phyloP scores from a whole-genome alignment of 768 basidiomycete genomes.

The Mycena sanguinolenta region DNA sequence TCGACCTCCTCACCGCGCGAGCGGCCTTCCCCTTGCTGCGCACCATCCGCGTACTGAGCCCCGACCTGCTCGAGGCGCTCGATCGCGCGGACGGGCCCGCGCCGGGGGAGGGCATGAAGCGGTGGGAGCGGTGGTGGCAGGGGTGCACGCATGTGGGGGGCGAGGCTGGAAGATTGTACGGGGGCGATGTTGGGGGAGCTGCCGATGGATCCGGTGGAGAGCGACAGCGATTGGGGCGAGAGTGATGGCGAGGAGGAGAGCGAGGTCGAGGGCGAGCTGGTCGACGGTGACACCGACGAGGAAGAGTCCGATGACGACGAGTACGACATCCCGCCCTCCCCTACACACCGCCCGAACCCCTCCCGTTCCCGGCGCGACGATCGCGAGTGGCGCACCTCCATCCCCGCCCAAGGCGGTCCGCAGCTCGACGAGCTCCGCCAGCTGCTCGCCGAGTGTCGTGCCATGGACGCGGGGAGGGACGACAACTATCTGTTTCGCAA shows the following conservation, averaged over 20 bases:
- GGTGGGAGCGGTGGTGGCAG: slow-evolving; percentile 82
- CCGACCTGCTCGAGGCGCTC: slow-evolving; percentile 67
- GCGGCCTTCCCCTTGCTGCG: slow-evolving; percentile 75
- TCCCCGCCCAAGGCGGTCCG: slow-evolving; percentile 37
- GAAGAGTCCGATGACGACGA: slow-evolving; percentile 47
- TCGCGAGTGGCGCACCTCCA: too few species aligned
- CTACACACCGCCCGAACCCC: too few species aligned
- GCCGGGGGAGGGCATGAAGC: slow-evolving; percentile 55
- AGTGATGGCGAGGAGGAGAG: slow-evolving; percentile 49
- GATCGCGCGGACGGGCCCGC: slow-evolving; percentile 66
- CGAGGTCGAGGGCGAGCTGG: too few species aligned
- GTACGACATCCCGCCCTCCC: slow-evolving; percentile 39
- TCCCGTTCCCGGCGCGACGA: too few species aligned
- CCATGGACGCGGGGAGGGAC: slow-evolving; percentile 60
- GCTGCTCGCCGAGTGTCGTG: slow-evolving; percentile 68
- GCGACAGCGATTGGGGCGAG: slow-evolving; percentile 51
- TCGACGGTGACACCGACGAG: too few species aligned
- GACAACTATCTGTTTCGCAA: slow-evolving; percentile 41
- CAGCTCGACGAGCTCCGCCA: slow-evolving; percentile 63
- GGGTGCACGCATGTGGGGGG: slow-evolving; percentile 60
- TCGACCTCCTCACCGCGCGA: slow-evolving; percentile 62
- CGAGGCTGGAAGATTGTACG: slow-evolving; percentile 83
- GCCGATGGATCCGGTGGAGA: too few species aligned
- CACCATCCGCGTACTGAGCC: slow-evolving; percentile 70
- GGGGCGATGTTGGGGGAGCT: slow-evolving; percentile 70